Conservation (phyloP, 1,284 basidiomycete genomes). For the Vanrija humicola region DNA sequence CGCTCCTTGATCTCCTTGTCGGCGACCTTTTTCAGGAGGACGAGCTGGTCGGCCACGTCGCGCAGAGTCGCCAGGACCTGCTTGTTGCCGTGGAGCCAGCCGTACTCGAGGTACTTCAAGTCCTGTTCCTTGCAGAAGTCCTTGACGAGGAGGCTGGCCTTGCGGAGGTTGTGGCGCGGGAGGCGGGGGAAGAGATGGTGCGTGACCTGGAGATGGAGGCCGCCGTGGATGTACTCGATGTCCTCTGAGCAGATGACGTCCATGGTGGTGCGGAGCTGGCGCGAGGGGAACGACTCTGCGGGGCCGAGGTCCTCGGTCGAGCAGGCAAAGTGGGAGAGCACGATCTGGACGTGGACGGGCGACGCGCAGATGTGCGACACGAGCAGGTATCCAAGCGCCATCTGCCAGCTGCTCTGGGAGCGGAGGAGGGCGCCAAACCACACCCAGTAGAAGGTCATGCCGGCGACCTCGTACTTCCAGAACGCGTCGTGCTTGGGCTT, state of each 20-base stretch:
- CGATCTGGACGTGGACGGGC: constrained; percentile 66
- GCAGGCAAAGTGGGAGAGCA: constrained; percentile 95
- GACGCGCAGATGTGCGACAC: constrained; percentile 55
- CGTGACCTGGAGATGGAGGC: constrained; percentile 88
- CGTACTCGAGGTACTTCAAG: constrained; percentile 82
- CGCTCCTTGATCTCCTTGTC: constrained; percentile 43
- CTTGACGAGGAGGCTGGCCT: constrained; percentile 75
- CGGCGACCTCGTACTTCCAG: constrained; percentile 51
- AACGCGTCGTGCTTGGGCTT: constrained; percentile 48
- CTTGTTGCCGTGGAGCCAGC: constrained; percentile 67
- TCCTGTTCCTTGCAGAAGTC: constrained; percentile 80
- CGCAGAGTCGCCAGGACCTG: constrained; percentile 44
- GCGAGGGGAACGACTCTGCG: constrained; percentile 82
- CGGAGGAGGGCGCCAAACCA: constrained; percentile 53
- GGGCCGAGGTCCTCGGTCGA: constrained; percentile 89
- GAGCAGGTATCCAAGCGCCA: constrained; percentile 52
- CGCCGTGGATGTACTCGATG: constrained; percentile 88
- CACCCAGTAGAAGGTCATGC: constrained; percentile 54
- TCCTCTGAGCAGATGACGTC: constrained; percentile 84
- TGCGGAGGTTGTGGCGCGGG: constrained; percentile 85
- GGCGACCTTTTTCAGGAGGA: constrained; percentile 46
- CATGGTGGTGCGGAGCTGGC: constrained; percentile 92
- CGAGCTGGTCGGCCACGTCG: constrained; percentile 48
- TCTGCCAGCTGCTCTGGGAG: constrained; percentile 46
- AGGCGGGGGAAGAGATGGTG: constrained; percentile 96